Evolutionary conservation across 441 rosid genomes (phyloP).

Genomic region (Euphorbia neoarborescens): DNA sequence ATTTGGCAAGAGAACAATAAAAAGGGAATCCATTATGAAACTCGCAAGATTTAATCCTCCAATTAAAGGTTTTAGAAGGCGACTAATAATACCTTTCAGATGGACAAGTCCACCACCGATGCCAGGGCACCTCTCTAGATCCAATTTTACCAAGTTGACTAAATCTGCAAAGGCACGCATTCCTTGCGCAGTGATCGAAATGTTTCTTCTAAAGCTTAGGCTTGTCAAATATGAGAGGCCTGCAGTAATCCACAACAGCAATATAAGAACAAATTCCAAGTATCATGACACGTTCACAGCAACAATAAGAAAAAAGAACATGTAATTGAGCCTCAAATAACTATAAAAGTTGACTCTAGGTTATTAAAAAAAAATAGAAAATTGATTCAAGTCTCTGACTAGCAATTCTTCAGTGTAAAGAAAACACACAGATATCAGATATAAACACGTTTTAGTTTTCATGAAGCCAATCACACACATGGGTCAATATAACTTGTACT

Average conservation of each 20-base stretch:
- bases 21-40: not conserved
- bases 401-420: not conserved
- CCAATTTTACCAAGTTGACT: conserved; percentile 62
- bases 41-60: not conserved
- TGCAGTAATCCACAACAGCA: conserved; percentile 22
- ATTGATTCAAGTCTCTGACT: not conserved
- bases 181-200: conserved; percentile 58
- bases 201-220: conserved; percentile 63
- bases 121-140: conserved; percentile 79
- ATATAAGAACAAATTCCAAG: not conserved
- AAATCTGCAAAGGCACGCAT: conserved; percentile 59
- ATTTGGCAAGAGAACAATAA: not conserved
- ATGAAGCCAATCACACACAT: not conserved
- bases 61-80: not conserved
- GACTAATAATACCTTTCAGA: conserved; percentile 55
- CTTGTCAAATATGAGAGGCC: conserved; percentile 68
- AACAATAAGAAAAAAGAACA: not conserved
- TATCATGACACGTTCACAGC: not conserved
- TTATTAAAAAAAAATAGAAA: not conserved
- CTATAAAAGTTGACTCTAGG: not conserved
- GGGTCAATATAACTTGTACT: not conserved
- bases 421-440: not conserved
- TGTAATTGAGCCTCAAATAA: not conserved
- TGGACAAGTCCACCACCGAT: conserved; percentile 65
- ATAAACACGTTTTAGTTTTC: not conserved